Percentiles rank a stretch among this genome's conserved stretches.
These are phyloP conservation scores for Coprinopsis strossmayeri DNA, from an alignment of 768 basidiomycete species.

Conservation along the genomic window DNA sequence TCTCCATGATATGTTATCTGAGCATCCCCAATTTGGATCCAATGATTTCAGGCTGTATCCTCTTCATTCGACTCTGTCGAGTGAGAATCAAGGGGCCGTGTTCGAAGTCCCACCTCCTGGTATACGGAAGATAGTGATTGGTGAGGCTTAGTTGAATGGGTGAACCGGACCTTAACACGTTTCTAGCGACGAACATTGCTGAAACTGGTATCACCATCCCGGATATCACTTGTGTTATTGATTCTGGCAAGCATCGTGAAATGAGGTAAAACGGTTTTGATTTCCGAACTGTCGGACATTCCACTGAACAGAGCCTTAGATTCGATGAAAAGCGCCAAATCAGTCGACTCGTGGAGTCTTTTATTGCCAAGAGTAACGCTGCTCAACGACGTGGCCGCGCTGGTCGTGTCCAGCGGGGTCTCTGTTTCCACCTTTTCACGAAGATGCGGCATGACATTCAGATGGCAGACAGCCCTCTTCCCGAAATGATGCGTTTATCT, in stretches of 20 bases:
- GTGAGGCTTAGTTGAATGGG: conserved; percentile 30
- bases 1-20: conserved; percentile 71
- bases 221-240: conserved; percentile 95
- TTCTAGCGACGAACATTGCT: conserved; percentile 80
- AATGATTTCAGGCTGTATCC: conserved; percentile 71
- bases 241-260: conserved; percentile 89
- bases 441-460: conserved; percentile 77
- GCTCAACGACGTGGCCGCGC: conserved; percentile 85
- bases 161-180: conserved; percentile 1
- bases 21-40: conserved; percentile 68
- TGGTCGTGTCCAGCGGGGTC: conserved; percentile 81
- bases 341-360: conserved; percentile 86
- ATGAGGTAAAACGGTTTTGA: conserved; percentile 53
- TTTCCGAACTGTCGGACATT: background rate
- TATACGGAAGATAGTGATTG: conserved; percentile 89
- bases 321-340: conserved; percentile 98
- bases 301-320: conserved; percentile 27
- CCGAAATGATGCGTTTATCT: conserved; percentile 93
- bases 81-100: conserved; percentile 83
- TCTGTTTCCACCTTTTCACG: conserved; percentile 96
- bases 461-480: conserved; percentile 87
- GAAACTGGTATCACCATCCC: conserved; percentile 99
- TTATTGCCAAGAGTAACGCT: conserved; percentile 87
- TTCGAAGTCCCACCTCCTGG: conserved; percentile 83
- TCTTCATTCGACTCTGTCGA: conserved; percentile 89